A percentile compares a stretch with the other conserved stretches of the same genome.
phyloP scores from a whole-genome alignment of 2,329 filamentous ascomycete genomes.

The Trichophyton rubrum region DNA sequence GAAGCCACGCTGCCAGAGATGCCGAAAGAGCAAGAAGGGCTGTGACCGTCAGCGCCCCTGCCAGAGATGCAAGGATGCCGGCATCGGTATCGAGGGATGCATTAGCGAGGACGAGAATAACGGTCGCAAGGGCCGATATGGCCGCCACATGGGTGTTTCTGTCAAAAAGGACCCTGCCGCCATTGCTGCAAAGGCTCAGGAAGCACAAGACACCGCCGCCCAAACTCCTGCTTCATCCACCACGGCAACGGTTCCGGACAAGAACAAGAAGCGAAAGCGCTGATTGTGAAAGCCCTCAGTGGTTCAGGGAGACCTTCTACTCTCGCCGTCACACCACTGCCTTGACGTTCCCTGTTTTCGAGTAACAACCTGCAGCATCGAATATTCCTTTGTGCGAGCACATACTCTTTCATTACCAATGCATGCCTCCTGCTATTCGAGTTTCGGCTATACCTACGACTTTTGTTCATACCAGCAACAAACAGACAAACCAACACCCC shows the following conservation, averaged over 20 bases:
- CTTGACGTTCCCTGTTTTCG: background rate
- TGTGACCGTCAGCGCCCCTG: conserved; percentile 95
- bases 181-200: conserved; percentile 41
- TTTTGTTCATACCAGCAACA: conserved; percentile 1
- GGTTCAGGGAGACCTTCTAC: background rate
- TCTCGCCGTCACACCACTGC: background rate
- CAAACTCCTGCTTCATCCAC: conserved; percentile 21
- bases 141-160: conserved; percentile 55
- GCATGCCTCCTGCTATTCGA: background rate
- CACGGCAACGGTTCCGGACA: conserved; percentile 35
- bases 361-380: background rate
- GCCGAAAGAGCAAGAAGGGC: conserved; percentile 98
- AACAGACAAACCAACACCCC: background rate
- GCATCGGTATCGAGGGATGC: conserved; percentile 83
- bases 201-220: conserved; percentile 28
- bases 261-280: conserved; percentile 59
- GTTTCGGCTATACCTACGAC: conserved; percentile 1
- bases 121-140: conserved; percentile 86
- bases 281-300: conserved; percentile 20
- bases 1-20: conserved; percentile 94
- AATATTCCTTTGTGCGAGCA: background rate
- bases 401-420: background rate
- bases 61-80: conserved; percentile 88
- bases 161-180: conserved; percentile 42
- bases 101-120: conserved; percentile 97